Percentiles rank a stretch among this genome's conserved stretches.
Evolutionary conservation across 495 filamentous ascomycete genomes (phyloP).

Genomic region (Alectoria sarmentosa): DNA sequence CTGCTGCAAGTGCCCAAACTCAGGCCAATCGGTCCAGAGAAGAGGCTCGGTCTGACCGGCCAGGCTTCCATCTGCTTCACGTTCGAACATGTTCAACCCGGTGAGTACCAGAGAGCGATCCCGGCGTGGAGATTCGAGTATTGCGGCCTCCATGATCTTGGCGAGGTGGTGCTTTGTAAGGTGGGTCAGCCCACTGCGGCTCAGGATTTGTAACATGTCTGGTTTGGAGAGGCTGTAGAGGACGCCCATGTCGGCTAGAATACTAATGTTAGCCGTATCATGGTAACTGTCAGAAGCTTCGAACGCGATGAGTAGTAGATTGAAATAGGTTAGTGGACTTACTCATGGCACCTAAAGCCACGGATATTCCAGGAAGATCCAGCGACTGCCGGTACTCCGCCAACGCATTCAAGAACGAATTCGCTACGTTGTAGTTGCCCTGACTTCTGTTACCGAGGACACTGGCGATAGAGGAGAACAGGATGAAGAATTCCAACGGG

Average conservation of each 20-base stretch:
- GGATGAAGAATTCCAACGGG: slow-evolving; percentile 32
- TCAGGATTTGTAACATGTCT: slow-evolving; percentile 11
- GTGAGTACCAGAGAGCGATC: slow-evolving; percentile 18
- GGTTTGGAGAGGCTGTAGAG: slow-evolving; percentile 12
- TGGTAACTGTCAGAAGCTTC: neutral
- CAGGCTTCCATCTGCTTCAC: neutral
- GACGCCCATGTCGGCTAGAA: slow-evolving; percentile 19
- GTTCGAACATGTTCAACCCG: slow-evolving; percentile 17
- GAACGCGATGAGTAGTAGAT: neutral
- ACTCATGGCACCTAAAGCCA: slow-evolving; percentile 27
- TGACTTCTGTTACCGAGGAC: slow-evolving; percentile 24
- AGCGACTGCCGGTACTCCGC: slow-evolving; percentile 25
- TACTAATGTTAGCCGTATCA: slow-evolving; percentile 11
- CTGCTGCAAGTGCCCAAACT: slow-evolving; percentile 10
- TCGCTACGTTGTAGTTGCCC: slow-evolving; percentile 29
- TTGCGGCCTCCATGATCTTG: slow-evolving; percentile 25
- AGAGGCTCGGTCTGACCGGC: slow-evolving; percentile 6
- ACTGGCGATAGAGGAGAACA: slow-evolving; percentile 30
- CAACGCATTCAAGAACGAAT: slow-evolving; percentile 28
- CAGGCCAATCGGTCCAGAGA: slow-evolving; percentile 15
- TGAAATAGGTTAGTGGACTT: neutral
- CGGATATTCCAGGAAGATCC: slow-evolving; percentile 21
- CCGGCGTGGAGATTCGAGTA: slow-evolving; percentile 16
- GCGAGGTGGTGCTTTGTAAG: slow-evolving; percentile 14
- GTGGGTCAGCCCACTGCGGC: slow-evolving; percentile 21